These are phyloP conservation scores for Coemansia sp. DNA, from an alignment of 192 early-diverging fungal genomes.

Conservation along the genomic window DNA sequence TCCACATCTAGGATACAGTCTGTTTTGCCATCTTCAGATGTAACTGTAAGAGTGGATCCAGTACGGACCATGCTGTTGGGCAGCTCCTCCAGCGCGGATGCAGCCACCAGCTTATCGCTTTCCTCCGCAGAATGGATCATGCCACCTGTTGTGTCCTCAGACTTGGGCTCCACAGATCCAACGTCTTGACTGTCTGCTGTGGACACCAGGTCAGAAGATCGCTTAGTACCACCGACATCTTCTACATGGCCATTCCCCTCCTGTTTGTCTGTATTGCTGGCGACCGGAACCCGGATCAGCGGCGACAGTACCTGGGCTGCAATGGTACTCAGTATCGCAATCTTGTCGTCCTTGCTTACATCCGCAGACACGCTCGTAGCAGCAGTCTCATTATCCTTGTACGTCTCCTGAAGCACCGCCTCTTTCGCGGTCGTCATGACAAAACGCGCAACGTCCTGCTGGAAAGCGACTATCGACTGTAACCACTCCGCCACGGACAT, in stretches of 20 bases:
- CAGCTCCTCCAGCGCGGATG: constrained; percentile 12
- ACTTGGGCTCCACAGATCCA: neutral
- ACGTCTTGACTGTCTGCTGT: neutral
- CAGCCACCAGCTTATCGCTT: neutral
- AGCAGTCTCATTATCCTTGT: neutral
- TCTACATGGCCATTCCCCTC: neutral
- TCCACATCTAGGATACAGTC: neutral
- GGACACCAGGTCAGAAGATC: neutral
- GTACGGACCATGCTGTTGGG: neutral
- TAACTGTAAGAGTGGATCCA: neutral
- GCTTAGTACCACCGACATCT: neutral
- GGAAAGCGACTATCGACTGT: constrained; percentile 38
- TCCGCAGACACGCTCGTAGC: neutral
- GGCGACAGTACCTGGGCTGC: constrained; percentile 25
- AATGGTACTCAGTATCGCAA: constrained; percentile 17
- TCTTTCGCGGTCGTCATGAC: constrained; percentile 9
- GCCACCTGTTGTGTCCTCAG: neutral
- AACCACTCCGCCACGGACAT: constrained; percentile 35
- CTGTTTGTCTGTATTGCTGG: neutral
- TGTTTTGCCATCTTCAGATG: neutral
- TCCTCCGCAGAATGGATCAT: neutral
- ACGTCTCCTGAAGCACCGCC: constrained; percentile 5
- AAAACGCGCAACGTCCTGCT: constrained; percentile 44
- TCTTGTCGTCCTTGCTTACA: constrained; percentile 5
- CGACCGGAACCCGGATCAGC: neutral